A percentile compares a stretch with the other conserved stretches of the same genome.
Conservation (phyloP, 306 rosid species). For the Quercus wislizeni region DNA sequence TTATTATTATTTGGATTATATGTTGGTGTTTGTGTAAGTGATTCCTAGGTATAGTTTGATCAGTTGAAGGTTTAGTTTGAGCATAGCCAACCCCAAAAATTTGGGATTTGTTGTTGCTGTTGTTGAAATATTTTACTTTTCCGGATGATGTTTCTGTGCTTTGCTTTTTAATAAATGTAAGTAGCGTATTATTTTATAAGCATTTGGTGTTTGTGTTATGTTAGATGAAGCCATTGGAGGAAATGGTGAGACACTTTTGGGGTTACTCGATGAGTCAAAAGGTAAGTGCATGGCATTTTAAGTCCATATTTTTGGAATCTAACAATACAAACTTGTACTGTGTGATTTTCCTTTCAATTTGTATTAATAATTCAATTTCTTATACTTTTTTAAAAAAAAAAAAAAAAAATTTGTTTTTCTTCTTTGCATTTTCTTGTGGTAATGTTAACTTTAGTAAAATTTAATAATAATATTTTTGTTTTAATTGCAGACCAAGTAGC, state of each 20-base stretch:
- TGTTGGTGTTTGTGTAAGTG: too few relatives aligned
- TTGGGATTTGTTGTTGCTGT: not conserved
- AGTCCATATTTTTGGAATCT: not conserved
- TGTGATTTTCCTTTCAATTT: not conserved
- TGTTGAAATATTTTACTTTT: not conserved
- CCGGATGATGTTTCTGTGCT: not conserved
- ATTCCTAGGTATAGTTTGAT: too few relatives aligned
- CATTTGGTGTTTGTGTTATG: conserved; percentile 22
- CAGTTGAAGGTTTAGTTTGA: too few relatives aligned
- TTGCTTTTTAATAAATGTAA: not conserved
- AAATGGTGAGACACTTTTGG: conserved; percentile 35
- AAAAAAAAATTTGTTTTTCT: not conserved
- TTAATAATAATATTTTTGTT: conserved; percentile 5
- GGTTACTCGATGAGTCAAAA: conserved; percentile 45
- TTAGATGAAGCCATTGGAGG: conserved; percentile 53
- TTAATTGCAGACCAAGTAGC: conserved; percentile 46
- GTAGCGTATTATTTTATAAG: conserved; percentile 12
- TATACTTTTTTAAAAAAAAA: too few relatives aligned
- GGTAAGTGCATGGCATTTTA: conserved; percentile 31
- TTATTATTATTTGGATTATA: too few relatives aligned
- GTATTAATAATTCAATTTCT: not conserved
- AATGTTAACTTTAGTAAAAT: not conserved
- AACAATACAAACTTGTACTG: not conserved
- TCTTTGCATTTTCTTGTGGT: too few relatives aligned
- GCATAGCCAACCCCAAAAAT: too few relatives aligned